Evolutionary conservation across 2,329 filamentous ascomycete species (phyloP).

Genomic region (Phyllosticta citriasiana): DNA sequence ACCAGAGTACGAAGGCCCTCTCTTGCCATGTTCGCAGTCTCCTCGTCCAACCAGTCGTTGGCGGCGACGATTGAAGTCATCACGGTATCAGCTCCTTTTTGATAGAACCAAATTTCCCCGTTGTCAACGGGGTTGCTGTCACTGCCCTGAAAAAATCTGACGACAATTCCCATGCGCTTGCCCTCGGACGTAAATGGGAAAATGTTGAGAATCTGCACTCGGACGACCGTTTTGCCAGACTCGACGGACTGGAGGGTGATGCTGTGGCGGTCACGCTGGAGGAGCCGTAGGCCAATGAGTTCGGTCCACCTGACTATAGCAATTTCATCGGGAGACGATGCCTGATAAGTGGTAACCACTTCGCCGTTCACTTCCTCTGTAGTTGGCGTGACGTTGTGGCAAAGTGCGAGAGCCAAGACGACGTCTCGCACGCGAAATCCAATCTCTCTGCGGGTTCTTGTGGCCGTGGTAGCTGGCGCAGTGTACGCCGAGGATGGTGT

Average conservation of each 20-base stretch:
- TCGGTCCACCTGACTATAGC: constrained; percentile 96
- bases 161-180: constrained; percentile 95
- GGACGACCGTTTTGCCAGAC: constrained; percentile 64
- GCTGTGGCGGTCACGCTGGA: constrained; percentile 74
- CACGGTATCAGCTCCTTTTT: constrained; percentile 96
- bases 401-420: constrained; percentile 81
- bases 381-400: constrained; percentile 94
- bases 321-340: constrained; percentile 95
- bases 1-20: constrained; percentile 92
- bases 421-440: constrained; percentile 87
- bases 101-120: constrained; percentile 94
- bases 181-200: constrained; percentile 98
- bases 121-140: constrained; percentile 36
- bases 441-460: constrained; percentile 83
- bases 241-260: constrained; percentile 74
- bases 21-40: constrained; percentile 98
- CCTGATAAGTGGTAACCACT: constrained; percentile 78
- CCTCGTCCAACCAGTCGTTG: constrained; percentile 98
- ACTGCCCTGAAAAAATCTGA: constrained; percentile 57
- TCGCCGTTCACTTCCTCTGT: constrained; percentile 73
- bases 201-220: constrained; percentile 80
- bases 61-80: constrained; percentile 93
- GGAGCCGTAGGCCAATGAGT: constrained; percentile 73
- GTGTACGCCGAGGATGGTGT: constrained; percentile 66
- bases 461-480: constrained; percentile 53